Conservation (phyloP, 2,329 filamentous ascomycete species). For the Colletotrichum scovillei region DNA sequence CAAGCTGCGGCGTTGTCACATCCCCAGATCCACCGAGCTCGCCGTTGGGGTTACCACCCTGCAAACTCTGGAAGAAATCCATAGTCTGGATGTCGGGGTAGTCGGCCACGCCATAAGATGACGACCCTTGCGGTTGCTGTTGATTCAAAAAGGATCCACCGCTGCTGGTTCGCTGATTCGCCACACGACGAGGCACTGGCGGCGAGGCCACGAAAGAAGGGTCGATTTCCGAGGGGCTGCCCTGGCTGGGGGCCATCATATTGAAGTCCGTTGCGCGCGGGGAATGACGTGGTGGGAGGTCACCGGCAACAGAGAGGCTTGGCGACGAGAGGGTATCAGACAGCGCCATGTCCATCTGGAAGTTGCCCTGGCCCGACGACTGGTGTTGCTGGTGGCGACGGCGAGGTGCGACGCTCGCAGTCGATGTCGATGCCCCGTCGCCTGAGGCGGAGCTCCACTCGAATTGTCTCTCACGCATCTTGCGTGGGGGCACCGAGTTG, state of each 20-base stretch:
- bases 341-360: conserved; percentile 49
- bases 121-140: conserved; percentile 45
- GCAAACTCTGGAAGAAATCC: conserved; percentile 65
- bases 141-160: conserved; percentile 46
- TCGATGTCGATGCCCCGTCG: conserved; percentile 40
- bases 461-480: conserved; percentile 32
- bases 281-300: conserved; percentile 52
- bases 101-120: conserved; percentile 44
- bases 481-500: conserved; percentile 52
- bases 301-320: conserved; percentile 49
- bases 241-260: conserved; percentile 43
- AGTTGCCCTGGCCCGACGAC: conserved; percentile 36
- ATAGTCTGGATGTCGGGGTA: conserved; percentile 63
- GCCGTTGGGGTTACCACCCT: conserved; percentile 42
- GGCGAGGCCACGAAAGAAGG: conserved; percentile 59
- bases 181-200: conserved; percentile 49
- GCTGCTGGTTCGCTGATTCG: conserved; percentile 46
- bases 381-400: conserved; percentile 39
- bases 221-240: conserved; percentile 49
- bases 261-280: conserved; percentile 54
- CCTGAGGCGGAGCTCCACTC: conserved; percentile 45
- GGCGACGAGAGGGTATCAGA: conserved; percentile 56
- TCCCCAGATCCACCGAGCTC: conserved; percentile 39
- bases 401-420: conserved; percentile 38
- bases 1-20: conserved; percentile 63